A percentile compares a stretch with the other conserved stretches of the same genome.
Conservation (phyloP, 2,329 filamentous ascomycete species). For the Botrytis pseudocinerea region DNA sequence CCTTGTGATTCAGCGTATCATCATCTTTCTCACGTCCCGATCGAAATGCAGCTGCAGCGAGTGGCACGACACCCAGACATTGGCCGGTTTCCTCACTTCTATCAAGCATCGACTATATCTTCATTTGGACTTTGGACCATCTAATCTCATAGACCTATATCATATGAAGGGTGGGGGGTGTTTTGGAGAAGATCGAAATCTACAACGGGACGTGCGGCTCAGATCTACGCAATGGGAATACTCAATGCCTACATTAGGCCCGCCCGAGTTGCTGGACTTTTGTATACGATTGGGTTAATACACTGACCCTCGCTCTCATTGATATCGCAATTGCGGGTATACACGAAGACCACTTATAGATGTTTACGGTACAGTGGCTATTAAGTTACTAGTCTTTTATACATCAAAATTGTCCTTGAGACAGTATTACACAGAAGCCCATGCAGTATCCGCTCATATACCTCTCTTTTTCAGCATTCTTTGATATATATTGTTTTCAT, state of each 20-base stretch:
- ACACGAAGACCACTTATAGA: not conserved
- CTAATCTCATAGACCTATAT: not conserved
- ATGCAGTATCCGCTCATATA: not conserved
- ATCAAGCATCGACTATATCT: too few species aligned
- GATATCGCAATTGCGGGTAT: not conserved
- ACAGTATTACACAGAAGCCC: not conserved
- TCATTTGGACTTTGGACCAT: not conserved
- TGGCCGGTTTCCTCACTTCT: not conserved
- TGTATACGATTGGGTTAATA: not conserved
- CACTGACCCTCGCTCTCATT: not conserved
- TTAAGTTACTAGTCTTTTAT: not conserved
- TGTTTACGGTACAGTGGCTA: not conserved
- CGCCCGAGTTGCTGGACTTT: not conserved
- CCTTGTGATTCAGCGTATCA: not conserved
- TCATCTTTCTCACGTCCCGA: not conserved
- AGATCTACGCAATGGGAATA: not conserved
- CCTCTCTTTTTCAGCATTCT: not conserved
- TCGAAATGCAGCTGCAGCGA: not conserved
- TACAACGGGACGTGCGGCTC: too few species aligned
- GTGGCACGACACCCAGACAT: not conserved
- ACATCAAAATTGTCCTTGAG: not conserved
- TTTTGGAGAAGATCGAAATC: too few species aligned
- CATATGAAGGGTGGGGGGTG: not conserved
- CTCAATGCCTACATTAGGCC: not conserved
- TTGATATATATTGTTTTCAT: not conserved